phyloP scores from a whole-genome alignment of 805 yeast species.

The Yueomyces sinensis region DNA sequence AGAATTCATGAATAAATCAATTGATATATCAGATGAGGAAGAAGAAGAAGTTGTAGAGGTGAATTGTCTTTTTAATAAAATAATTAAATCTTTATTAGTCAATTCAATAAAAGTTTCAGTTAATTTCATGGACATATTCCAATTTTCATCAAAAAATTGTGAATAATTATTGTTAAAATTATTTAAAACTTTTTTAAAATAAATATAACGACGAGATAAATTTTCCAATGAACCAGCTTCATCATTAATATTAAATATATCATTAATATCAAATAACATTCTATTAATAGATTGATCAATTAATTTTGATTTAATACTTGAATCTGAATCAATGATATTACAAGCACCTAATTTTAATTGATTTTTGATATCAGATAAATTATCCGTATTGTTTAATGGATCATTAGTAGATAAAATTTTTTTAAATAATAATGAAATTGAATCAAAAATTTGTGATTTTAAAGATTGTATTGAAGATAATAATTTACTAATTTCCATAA shows the following conservation, averaged over 20 bases:
- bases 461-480: constrained; percentile 18
- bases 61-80: constrained; percentile 34
- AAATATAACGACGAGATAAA: constrained; percentile 65
- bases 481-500: constrained; percentile 40
- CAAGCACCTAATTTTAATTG: constrained; percentile 49
- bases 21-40: constrained; percentile 27
- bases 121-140: constrained; percentile 58
- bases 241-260: constrained; percentile 65
- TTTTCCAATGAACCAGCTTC: constrained; percentile 95
- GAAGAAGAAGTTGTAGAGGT: constrained; percentile 15
- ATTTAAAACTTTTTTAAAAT: constrained; percentile 58
- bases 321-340: constrained; percentile 47
- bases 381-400: not conserved
- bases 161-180: constrained; percentile 40
- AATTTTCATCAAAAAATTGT: constrained; percentile 48
- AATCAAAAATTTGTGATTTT: constrained; percentile 15
- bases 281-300: constrained; percentile 59
- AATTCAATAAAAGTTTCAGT: constrained; percentile 49
- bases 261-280: constrained; percentile 58
- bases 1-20: constrained; percentile 53
- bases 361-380: constrained; percentile 7
- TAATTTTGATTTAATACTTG: constrained; percentile 42
- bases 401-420: constrained; percentile 6
- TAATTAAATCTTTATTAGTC: constrained; percentile 54
- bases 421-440: constrained; percentile 6